Conservation (phyloP, 495 filamentous ascomycete genomes). For the Platismatia glauca region DNA sequence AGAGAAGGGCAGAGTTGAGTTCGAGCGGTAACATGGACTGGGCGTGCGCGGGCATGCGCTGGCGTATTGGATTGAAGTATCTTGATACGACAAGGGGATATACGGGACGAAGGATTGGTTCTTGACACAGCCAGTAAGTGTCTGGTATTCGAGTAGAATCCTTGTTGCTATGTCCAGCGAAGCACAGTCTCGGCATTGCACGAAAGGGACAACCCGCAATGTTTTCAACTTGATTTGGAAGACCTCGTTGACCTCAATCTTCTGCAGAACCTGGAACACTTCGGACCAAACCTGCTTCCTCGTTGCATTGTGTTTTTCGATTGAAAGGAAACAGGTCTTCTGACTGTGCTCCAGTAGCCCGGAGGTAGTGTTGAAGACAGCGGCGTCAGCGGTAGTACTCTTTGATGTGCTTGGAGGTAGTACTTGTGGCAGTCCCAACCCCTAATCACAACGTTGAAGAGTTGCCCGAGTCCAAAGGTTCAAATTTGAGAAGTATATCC, state of each 20-base stretch:
- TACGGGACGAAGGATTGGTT: neutral
- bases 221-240: neutral
- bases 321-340: neutral
- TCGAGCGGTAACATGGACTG: conserved; percentile 22
- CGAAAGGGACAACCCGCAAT: neutral
- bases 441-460: neutral
- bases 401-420: neutral
- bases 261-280: neutral
- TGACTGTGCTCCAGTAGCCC: neutral
- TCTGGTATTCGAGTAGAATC: neutral
- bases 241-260: neutral
- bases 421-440: neutral
- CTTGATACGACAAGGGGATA: neutral
- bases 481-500: neutral
- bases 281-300: neutral
- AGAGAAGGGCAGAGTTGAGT: conserved; percentile 26
- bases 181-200: neutral
- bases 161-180: neutral
- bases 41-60: neutral
- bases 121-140: neutral
- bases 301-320: neutral
- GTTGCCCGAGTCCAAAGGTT: neutral
- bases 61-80: neutral
- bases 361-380: neutral
- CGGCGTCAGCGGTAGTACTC: neutral